A percentile compares a stretch with the other conserved stretches of the same genome.
These are phyloP conservation scores for Aspergillus jensenii DNA, from an alignment of 2,329 filamentous ascomycete species.

Conservation along the genomic window DNA sequence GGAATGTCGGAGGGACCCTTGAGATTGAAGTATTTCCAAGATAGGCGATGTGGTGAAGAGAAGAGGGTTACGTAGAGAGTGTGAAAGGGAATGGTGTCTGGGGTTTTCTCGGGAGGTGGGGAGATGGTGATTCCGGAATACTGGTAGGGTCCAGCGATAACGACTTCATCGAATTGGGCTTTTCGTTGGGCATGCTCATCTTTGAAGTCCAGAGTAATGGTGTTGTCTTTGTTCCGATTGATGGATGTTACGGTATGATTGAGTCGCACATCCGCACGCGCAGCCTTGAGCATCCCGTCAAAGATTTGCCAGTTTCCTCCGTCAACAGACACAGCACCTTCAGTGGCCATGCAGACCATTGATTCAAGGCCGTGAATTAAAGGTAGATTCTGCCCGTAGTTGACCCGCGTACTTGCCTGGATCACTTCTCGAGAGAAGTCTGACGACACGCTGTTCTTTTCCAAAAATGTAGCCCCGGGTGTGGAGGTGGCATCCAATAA, in stretches of 20 bases:
- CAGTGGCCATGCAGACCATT: slow-evolving; percentile 88
- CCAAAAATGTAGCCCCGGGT: slow-evolving; percentile 73
- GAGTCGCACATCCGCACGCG: slow-evolving; percentile 60
- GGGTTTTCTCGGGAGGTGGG: slow-evolving; percentile 47
- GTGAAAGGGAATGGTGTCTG: slow-evolving; percentile 82
- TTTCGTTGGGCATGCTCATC: slow-evolving; percentile 17
- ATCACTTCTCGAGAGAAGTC: slow-evolving; percentile 77
- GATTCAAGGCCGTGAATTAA: slow-evolving; percentile 85
- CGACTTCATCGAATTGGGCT: slow-evolving; percentile 68
- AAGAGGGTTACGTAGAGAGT: slow-evolving; percentile 88
- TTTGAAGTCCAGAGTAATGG: slow-evolving; percentile 46
- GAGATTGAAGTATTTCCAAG: slow-evolving; percentile 70
- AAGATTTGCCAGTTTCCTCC: slow-evolving; percentile 97
- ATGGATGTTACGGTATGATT: slow-evolving; percentile 70
- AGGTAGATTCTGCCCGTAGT: slow-evolving; percentile 88
- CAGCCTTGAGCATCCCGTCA: slow-evolving; percentile 69
- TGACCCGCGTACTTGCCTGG: slow-evolving; percentile 87
- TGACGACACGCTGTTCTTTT: slow-evolving; percentile 64
- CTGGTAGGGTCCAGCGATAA: slow-evolving; percentile 82
- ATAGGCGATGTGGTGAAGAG: slow-evolving; percentile 72
- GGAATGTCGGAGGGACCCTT: slow-evolving; percentile 46
- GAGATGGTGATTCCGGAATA: slow-evolving; percentile 66
- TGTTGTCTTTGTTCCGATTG: slow-evolving; percentile 36
- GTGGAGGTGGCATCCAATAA: slow-evolving; percentile 65
- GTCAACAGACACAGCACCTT: slow-evolving; percentile 73